These are phyloP conservation scores for Auricularia sp. DNA, from an alignment of 768 basidiomycete genomes.

Conservation along the genomic window DNA sequence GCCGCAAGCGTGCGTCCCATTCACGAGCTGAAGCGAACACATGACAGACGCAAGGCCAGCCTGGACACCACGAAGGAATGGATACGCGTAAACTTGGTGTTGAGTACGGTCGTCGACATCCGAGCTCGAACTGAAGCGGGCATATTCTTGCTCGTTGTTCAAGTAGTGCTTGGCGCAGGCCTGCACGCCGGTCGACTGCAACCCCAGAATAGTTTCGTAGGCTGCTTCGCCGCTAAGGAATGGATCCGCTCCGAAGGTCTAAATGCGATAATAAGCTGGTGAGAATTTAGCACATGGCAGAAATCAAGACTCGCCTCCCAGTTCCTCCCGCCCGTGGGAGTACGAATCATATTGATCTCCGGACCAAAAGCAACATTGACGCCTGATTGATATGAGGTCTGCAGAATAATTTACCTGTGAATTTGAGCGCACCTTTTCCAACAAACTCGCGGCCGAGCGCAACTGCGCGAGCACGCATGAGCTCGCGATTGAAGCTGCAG, in stretches of 20 bases:
- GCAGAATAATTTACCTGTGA: conserved; percentile 36
- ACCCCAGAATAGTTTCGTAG: conserved; percentile 69
- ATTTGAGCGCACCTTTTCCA: conserved; percentile 65
- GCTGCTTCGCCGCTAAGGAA: conserved; percentile 68
- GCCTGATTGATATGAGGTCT: neutral
- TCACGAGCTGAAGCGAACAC: conserved; percentile 51
- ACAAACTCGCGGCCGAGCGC: conserved; percentile 79
- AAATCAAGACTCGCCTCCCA: conserved; percentile 51
- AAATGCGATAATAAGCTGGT: neutral
- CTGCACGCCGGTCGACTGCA: conserved; percentile 72
- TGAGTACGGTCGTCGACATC: conserved; percentile 73
- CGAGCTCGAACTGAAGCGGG: conserved; percentile 26
- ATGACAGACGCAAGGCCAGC: conserved; percentile 65
- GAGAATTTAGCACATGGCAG: neutral
- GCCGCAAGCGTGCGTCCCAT: conserved; percentile 58
- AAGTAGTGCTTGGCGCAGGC: conserved; percentile 74
- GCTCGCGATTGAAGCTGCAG: conserved; percentile 51
- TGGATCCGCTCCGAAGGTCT: conserved; percentile 79
- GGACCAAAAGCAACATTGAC: conserved; percentile 26
- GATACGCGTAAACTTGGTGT: conserved; percentile 63
- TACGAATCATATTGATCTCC: conserved; percentile 81
- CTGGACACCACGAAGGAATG: conserved; percentile 60
- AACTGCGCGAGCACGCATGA: conserved; percentile 66
- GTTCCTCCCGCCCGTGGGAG: conserved; percentile 68
- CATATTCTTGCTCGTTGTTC: conserved; percentile 28